Percentiles rank a stretch among this genome's conserved stretches.
phyloP scores from a whole-genome alignment of 768 basidiomycete species.

The Leccinum uliginosum region DNA sequence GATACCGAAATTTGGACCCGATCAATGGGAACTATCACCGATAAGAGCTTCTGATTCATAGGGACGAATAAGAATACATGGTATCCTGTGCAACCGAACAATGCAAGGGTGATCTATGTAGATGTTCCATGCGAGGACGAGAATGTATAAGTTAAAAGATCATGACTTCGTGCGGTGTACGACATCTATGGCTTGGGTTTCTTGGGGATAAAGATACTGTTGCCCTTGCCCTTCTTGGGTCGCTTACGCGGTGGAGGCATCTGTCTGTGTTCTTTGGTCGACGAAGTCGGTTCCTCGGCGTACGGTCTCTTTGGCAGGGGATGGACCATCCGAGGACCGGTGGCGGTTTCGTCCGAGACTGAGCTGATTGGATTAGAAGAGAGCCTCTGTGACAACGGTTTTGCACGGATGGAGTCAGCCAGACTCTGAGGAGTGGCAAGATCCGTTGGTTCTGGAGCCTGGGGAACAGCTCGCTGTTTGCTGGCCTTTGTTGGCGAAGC shows the following conservation, averaged over 20 bases:
- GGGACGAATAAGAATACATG: slow-evolving; percentile 19
- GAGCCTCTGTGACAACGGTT: slow-evolving; percentile 15
- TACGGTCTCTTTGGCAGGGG: slow-evolving; percentile 19
- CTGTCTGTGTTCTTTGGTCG: slow-evolving; percentile 19
- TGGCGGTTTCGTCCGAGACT: background rate
- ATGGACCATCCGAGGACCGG: background rate
- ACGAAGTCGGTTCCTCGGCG: slow-evolving; percentile 15
- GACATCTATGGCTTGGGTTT: slow-evolving; percentile 34
- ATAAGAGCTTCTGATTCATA: slow-evolving; percentile 20
- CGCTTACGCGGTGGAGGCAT: slow-evolving; percentile 30
- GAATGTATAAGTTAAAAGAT: slow-evolving; percentile 1
- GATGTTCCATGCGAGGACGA: background rate
- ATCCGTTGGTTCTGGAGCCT: slow-evolving; percentile 27
- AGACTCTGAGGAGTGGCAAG: slow-evolving; percentile 38
- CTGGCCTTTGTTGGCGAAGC: slow-evolving; percentile 18
- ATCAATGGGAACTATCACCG: slow-evolving; percentile 84
- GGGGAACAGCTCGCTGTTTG: slow-evolving; percentile 19
- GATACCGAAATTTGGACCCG: slow-evolving; percentile 80
- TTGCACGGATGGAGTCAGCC: slow-evolving; percentile 26
- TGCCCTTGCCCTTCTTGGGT: slow-evolving; percentile 29
- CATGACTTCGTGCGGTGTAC: background rate
- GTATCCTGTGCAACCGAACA: slow-evolving; percentile 6
- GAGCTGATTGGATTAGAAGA: background rate
- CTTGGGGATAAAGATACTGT: slow-evolving; percentile 60
- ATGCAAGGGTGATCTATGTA: slow-evolving; percentile 10